phyloP scores from a whole-genome alignment of 495 filamentous ascomycete species.

The Tuber borchii region DNA sequence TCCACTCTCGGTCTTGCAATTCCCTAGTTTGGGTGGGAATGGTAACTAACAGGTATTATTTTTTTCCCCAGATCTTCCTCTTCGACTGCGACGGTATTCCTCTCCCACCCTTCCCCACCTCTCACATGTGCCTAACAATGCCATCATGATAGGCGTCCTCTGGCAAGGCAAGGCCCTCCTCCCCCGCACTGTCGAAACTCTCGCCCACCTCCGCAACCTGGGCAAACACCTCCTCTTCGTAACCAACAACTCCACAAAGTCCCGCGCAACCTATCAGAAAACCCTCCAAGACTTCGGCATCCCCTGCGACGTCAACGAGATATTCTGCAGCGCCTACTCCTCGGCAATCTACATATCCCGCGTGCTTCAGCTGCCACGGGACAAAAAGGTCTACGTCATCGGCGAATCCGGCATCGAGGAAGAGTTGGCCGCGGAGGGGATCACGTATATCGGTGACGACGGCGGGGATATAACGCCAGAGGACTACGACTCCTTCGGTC shows the following conservation, averaged over 20 bases:
- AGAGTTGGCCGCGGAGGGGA: slow-evolving; percentile 68
- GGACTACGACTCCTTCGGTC: slow-evolving; percentile 70
- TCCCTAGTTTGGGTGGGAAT: background rate
- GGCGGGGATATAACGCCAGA: slow-evolving; percentile 67
- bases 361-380: slow-evolving; percentile 68
- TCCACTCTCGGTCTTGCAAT: background rate
- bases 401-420: slow-evolving; percentile 88
- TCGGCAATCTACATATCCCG: slow-evolving; percentile 93
- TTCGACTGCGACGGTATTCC: slow-evolving; percentile 92
- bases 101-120: background rate
- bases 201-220: slow-evolving; percentile 68
- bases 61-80: slow-evolving; percentile 67
- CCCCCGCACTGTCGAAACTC: slow-evolving; percentile 70
- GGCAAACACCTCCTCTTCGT: slow-evolving; percentile 94
- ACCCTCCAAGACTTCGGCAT: slow-evolving; percentile 82
- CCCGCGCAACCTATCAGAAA: slow-evolving; percentile 81
- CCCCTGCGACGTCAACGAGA: slow-evolving; percentile 71
- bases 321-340: slow-evolving; percentile 93
- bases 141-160: slow-evolving; percentile 64
- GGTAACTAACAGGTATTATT: slow-evolving; percentile 16
- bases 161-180: slow-evolving; percentile 93
- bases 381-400: slow-evolving; percentile 88
- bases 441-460: slow-evolving; percentile 70
- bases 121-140: background rate
- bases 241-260: slow-evolving; percentile 98